phyloP scores from a whole-genome alignment of 163 green algal genomes.

The Scenedesmus sp. region DNA sequence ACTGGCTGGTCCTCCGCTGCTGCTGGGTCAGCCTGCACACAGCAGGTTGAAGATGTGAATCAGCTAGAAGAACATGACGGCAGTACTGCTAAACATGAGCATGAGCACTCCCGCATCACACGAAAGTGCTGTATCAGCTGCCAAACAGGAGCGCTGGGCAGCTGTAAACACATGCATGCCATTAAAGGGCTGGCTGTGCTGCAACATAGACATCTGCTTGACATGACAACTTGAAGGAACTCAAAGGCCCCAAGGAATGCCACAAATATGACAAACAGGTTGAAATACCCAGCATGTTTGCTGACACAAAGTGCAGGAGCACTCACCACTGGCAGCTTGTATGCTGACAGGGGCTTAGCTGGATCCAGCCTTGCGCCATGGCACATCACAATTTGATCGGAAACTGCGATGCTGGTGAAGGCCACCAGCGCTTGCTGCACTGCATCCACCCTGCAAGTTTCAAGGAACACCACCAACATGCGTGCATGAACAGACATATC shows the following conservation, averaged over 20 bases:
- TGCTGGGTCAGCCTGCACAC: conserved; percentile 46
- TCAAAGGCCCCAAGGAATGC: neutral
- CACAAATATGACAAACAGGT: too few relatives aligned
- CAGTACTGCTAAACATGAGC: neutral
- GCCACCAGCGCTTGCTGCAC: conserved; percentile 84
- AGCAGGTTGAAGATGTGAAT: neutral
- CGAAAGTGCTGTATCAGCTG: neutral
- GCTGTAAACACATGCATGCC: too few relatives aligned
- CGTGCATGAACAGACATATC: neutral
- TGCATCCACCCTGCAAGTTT: conserved; percentile 79
- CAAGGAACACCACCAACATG: neutral
- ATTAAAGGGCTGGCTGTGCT: too few relatives aligned
- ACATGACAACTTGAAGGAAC: too few relatives aligned
- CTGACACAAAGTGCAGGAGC: neutral
- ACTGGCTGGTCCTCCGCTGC: conserved; percentile 73
- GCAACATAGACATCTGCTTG: too few relatives aligned
- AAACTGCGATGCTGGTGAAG: conserved; percentile 77
- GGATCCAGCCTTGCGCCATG: conserved; percentile 80
- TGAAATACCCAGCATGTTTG: neutral
- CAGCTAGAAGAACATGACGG: neutral
- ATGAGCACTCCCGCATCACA: neutral
- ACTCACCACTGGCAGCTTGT: conserved; percentile 78
- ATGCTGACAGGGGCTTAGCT: conserved; percentile 72
- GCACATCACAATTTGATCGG: conserved; percentile 92
- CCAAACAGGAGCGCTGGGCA: too few relatives aligned